Evolutionary conservation across 2,329 filamentous ascomycete genomes (phyloP).

Genomic region (Pseudocercospora crystallina): DNA sequence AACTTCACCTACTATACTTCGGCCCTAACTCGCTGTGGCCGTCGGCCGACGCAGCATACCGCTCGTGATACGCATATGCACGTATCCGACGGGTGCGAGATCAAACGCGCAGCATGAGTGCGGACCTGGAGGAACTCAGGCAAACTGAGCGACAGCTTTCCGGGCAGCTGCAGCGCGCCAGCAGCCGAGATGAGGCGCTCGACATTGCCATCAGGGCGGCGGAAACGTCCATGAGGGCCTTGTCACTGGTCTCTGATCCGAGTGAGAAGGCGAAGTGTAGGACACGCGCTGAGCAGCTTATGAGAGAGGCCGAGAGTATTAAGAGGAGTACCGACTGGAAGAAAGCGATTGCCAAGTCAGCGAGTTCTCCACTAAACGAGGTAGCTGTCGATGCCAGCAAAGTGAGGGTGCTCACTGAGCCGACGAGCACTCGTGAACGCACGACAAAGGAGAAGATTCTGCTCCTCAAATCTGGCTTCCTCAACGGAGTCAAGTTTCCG

Average conservation of each 20-base stretch:
- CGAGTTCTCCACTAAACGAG: not conserved
- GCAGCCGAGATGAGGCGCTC: conserved; percentile 59
- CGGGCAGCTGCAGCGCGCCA: conserved; percentile 22
- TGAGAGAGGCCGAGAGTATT: conserved; percentile 72
- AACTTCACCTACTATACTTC: no score
- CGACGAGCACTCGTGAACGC: conserved; percentile 61
- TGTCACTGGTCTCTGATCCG: conserved; percentile 60
- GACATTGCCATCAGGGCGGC: conserved; percentile 72
- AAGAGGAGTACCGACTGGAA: conserved; percentile 52
- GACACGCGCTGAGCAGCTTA: conserved; percentile 66
- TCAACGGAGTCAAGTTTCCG: conserved; percentile 81
- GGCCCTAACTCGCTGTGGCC: no score
- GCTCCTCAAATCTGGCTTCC: conserved; percentile 70
- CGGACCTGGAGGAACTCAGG: conserved; percentile 20
- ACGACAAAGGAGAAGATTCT: conserved; percentile 74
- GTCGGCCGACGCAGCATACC: no score
- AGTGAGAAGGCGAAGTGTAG: conserved; percentile 65
- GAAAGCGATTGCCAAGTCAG: conserved; percentile 1
- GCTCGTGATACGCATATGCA: no score
- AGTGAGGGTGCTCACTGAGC: conserved; percentile 44
- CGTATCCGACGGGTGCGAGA: not conserved
- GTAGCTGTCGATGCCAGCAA: conserved; percentile 17
- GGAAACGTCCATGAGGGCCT: conserved; percentile 78
- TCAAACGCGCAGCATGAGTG: not conserved
- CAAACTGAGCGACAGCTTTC: conserved; percentile 25